Conservation (phyloP, 169 alveolate species). For the Haemoproteus tartakovskyi region DNA sequence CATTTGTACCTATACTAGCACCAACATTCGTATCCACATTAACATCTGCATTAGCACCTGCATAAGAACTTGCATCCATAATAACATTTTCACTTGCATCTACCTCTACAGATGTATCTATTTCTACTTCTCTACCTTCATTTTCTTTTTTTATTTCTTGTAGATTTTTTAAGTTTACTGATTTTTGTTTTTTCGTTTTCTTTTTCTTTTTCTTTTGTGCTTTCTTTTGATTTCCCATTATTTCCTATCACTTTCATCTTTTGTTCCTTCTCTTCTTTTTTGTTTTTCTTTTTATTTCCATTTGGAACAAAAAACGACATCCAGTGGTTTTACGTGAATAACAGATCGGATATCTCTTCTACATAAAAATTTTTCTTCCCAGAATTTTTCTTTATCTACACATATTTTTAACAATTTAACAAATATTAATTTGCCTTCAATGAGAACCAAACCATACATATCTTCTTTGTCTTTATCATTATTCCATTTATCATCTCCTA, state of each 20-base stretch:
- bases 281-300: neutral
- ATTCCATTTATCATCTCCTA: neutral
- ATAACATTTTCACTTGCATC: too few species aligned
- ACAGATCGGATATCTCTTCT: constrained; percentile 85
- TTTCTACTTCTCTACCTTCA: neutral
- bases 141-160: neutral
- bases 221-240: constrained; percentile 18
- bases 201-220: neutral
- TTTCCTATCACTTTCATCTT: too few species aligned
- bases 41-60: too few species aligned
- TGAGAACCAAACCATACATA: constrained; percentile 65
- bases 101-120: too few species aligned
- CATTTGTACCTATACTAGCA: too few species aligned
- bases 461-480: neutral
- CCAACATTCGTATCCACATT: too few species aligned
- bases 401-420: constrained; percentile 81
- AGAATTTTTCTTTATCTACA: constrained; percentile 85
- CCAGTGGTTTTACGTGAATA: constrained; percentile 72
- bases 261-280: too few species aligned
- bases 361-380: constrained; percentile 85
- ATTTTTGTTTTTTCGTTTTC: neutral
- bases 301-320: constrained; percentile 66
- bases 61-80: too few species aligned
- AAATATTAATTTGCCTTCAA: constrained; percentile 80
- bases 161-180: neutral